Conservation (phyloP, 441 rosid species). For the Populus tomentosa region DNA sequence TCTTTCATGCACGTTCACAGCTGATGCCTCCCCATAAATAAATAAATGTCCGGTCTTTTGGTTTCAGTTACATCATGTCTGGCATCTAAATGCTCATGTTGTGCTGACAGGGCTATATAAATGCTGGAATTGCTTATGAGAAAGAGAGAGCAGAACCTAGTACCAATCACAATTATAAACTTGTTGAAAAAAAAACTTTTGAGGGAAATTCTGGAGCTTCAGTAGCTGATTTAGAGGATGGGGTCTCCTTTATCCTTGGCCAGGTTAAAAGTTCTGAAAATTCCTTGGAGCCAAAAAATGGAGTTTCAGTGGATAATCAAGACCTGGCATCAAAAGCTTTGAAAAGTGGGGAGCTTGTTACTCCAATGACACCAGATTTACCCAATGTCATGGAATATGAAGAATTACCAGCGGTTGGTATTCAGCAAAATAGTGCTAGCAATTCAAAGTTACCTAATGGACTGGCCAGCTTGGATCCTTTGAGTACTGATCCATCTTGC, state of each 20-base stretch:
- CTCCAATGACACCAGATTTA: constrained; percentile 32
- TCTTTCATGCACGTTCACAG: not conserved
- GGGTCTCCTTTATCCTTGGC: constrained; percentile 69
- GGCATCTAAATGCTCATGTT: not conserved
- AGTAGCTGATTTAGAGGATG: constrained; percentile 72
- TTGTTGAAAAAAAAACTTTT: constrained; percentile 43
- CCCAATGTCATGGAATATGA: constrained; percentile 29
- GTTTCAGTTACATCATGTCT: not conserved
- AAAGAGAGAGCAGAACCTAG: constrained; percentile 42
- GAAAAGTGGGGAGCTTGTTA: constrained; percentile 18
- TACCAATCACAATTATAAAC: constrained; percentile 41
- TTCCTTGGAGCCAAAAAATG: constrained; percentile 45
- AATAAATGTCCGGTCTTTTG: not conserved
- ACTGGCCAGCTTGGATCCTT: constrained; percentile 33
- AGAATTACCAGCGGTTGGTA: constrained; percentile 30
- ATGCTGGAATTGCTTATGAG: constrained; percentile 77
- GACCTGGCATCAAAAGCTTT: constrained; percentile 31
- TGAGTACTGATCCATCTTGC: constrained; percentile 25
- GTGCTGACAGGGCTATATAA: constrained; percentile 84
- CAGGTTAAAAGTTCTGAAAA: constrained; percentile 56
- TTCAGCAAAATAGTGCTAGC: constrained; percentile 23
- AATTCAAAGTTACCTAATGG: constrained; percentile 27
- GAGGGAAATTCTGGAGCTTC: constrained; percentile 57
- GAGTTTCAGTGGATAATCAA: constrained; percentile 34
- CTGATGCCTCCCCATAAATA: not conserved